These are phyloP conservation scores for Leccinum pellstonianum DNA, from an alignment of 768 basidiomycete genomes.

Conservation along the genomic window DNA sequence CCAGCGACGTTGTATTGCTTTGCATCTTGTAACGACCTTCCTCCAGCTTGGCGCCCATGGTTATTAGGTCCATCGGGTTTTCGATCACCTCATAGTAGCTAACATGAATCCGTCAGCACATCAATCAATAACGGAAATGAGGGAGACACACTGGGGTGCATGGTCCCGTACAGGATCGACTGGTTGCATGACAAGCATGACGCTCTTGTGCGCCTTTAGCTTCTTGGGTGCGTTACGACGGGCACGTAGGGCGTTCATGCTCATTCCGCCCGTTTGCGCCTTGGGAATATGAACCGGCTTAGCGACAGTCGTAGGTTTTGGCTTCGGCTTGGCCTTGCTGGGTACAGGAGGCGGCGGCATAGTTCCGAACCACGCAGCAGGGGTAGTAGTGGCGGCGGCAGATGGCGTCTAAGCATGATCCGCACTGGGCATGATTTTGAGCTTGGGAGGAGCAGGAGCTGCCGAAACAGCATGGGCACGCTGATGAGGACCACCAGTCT, in stretches of 20 bases:
- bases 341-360: slow-evolving; percentile 35
- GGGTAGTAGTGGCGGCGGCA: slow-evolving; percentile 9
- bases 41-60: no score
- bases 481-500: slow-evolving; percentile 34
- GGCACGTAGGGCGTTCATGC: slow-evolving; percentile 68
- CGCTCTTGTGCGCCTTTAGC: slow-evolving; percentile 69
- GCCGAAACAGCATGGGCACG: slow-evolving; percentile 31
- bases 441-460: slow-evolving; percentile 47
- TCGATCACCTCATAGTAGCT: no score
- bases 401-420: slow-evolving; percentile 20
- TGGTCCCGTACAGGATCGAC: slow-evolving; percentile 95
- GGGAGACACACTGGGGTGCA: slow-evolving; percentile 66
- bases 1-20: no score
- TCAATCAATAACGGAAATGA: neutral
- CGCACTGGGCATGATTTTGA: slow-evolving; percentile 43
- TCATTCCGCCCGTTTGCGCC: slow-evolving; percentile 77
- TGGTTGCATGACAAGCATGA: slow-evolving; percentile 74
- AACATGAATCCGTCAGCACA: no score
- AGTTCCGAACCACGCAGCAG: slow-evolving; percentile 8
- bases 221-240: slow-evolving; percentile 80
- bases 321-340: slow-evolving; percentile 27
- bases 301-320: slow-evolving; percentile 20
- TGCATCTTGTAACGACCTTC: no score
- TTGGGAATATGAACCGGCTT: slow-evolving; percentile 57
- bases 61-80: no score